A percentile compares a stretch with the other conserved stretches of the same genome.
These are phyloP conservation scores for Penicillium atrosanguineum DNA, from an alignment of 495 filamentous ascomycete species.

Conservation along the genomic window DNA sequence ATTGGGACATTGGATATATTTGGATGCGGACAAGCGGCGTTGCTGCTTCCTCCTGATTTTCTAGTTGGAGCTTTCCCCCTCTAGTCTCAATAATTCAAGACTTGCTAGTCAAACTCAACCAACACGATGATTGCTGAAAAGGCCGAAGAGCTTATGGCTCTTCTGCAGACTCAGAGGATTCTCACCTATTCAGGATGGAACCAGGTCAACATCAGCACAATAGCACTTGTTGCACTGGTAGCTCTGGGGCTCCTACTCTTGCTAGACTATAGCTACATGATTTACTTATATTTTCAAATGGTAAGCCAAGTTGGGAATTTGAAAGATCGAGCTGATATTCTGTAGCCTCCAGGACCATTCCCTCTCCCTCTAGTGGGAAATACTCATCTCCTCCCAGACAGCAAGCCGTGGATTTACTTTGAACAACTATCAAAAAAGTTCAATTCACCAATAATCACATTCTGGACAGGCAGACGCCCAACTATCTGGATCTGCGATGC, in stretches of 20 bases:
- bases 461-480: slow-evolving; percentile 61
- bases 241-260: neutral
- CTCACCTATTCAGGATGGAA: neutral
- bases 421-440: slow-evolving; percentile 55
- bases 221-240: neutral
- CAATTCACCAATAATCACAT: slow-evolving; percentile 42
- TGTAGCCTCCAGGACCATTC: slow-evolving; percentile 54
- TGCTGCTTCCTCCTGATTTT: neutral
- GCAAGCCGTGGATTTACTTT: slow-evolving; percentile 65
- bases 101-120: too few relatives aligned
- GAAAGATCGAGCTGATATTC: neutral
- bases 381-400: slow-evolving; percentile 56
- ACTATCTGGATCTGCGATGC: slow-evolving; percentile 67
- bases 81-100: too few relatives aligned
- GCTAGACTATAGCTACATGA: slow-evolving; percentile 14
- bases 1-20: neutral
- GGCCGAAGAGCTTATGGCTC: slow-evolving; percentile 6
- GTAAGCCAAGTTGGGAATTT: neutral
- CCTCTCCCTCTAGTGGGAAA: slow-evolving; percentile 46
- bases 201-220: neutral
- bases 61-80: neutral
- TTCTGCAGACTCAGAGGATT: neutral
- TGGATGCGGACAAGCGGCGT: neutral
- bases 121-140: slow-evolving; percentile 18
- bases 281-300: slow-evolving; percentile 16